Percentiles rank a stretch among this genome's conserved stretches.
Evolutionary conservation across 805 yeast species (phyloP).

Genomic region (Wickerhamomyces mucosus): DNA sequence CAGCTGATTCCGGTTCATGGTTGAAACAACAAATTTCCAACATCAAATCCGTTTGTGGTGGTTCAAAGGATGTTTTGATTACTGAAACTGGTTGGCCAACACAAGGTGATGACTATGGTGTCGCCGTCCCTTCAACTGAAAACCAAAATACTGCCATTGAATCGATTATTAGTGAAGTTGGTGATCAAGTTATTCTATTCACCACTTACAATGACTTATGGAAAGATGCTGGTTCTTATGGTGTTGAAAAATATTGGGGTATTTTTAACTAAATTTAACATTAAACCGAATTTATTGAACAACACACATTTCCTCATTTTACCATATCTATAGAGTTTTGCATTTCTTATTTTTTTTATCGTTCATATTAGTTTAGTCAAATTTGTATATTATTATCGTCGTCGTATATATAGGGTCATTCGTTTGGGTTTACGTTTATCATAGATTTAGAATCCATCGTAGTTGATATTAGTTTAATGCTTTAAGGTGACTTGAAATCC

Average conservation of each 20-base stretch:
- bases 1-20: constrained; percentile 47
- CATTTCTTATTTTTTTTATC: neutral
- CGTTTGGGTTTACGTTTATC: too few species aligned
- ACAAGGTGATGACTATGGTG: constrained; percentile 42
- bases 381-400: too few species aligned
- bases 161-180: constrained; percentile 37
- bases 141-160: constrained; percentile 46
- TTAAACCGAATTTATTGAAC: neutral
- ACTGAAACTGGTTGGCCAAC: constrained; percentile 72
- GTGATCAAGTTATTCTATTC: constrained; percentile 43
- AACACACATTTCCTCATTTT: neutral
- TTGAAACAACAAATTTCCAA: constrained; percentile 35
- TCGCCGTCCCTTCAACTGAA: constrained; percentile 42
- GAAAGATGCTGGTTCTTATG: constrained; percentile 47
- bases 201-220: constrained; percentile 56
- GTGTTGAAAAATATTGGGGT: constrained; percentile 50
- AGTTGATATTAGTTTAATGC: too few species aligned
- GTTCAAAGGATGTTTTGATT: constrained; percentile 26
- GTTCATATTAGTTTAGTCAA: neutral
- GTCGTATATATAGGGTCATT: too few species aligned
- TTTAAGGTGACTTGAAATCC: too few species aligned
- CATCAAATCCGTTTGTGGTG: constrained; percentile 38
- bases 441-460: too few species aligned
- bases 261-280: constrained; percentile 20
- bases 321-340: constrained; percentile 4